Evolutionary conservation across 495 filamentous ascomycete species (phyloP).

Genomic region (Podospora appendiculata): DNA sequence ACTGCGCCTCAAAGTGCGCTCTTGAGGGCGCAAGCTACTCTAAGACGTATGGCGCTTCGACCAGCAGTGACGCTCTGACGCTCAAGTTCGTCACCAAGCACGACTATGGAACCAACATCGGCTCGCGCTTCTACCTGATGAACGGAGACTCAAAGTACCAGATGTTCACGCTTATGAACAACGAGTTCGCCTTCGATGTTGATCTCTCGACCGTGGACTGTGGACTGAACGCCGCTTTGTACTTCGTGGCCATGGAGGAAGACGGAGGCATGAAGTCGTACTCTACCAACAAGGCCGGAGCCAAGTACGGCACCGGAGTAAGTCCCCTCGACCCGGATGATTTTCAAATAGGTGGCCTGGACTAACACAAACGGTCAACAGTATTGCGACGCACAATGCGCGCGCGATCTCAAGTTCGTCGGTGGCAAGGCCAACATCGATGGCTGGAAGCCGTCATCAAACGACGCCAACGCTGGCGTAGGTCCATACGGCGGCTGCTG

Average conservation of each 20-base stretch:
- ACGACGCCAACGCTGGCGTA: constrained; percentile 47
- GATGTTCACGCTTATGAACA: constrained; percentile 49
- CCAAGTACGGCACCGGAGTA: constrained; percentile 49
- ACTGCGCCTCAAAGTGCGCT: constrained; percentile 41
- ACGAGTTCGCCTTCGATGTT: constrained; percentile 55
- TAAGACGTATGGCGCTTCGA: constrained; percentile 40
- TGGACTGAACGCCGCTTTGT: constrained; percentile 51
- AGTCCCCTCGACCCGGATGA: neutral
- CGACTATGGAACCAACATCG: constrained; percentile 45
- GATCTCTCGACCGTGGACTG: constrained; percentile 45
- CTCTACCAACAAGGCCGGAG: constrained; percentile 48
- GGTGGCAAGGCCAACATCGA: constrained; percentile 52
- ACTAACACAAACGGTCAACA: constrained; percentile 13
- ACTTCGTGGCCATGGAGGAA: constrained; percentile 51
- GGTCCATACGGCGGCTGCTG: constrained; percentile 52
- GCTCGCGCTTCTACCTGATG: constrained; percentile 53
- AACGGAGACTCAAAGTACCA: constrained; percentile 44
- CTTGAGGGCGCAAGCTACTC: constrained; percentile 41
- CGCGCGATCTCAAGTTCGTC: constrained; percentile 45
- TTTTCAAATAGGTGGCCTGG: neutral
- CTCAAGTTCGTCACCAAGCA: constrained; percentile 53
- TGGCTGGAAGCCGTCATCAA: constrained; percentile 31
- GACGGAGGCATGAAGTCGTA: constrained; percentile 47
- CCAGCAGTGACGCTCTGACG: constrained; percentile 39
- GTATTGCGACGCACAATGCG: constrained; percentile 55